phyloP scores from a whole-genome alignment of 306 rosid genomes.

The Prunus mongolica region DNA sequence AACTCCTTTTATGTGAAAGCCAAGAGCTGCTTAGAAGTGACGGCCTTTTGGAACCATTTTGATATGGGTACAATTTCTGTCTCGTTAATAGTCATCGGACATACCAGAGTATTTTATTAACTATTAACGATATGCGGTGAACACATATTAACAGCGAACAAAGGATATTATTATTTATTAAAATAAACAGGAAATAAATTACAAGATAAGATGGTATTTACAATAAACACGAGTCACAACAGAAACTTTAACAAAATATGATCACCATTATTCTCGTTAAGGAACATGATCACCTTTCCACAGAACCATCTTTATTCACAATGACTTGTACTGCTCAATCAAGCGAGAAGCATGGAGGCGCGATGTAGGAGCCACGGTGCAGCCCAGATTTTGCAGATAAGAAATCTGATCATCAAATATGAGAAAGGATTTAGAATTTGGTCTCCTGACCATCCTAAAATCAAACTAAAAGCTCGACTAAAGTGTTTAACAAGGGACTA shows the following conservation, averaged over 20 bases:
- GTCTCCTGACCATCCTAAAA: not conserved
- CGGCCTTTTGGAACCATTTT: too few species aligned
- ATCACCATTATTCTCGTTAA: not conserved
- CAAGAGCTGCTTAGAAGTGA: too few species aligned
- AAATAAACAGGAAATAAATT: too few species aligned
- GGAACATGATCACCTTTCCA: not conserved
- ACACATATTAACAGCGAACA: too few species aligned
- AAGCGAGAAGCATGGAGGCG: slow-evolving; percentile 89
- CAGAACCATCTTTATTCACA: slow-evolving; percentile 25
- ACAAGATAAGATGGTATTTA: too few species aligned
- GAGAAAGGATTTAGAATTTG: not conserved
- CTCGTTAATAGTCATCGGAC: too few species aligned
- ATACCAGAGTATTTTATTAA: too few species aligned
- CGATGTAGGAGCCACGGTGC: slow-evolving; percentile 72
- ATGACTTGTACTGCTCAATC: slow-evolving; percentile 87
- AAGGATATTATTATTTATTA: too few species aligned
- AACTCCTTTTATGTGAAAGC: too few species aligned
- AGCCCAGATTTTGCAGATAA: slow-evolving; percentile 77
- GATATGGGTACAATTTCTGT: too few species aligned
- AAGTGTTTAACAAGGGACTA: not conserved
- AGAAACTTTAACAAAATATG: not conserved
- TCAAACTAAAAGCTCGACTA: not conserved
- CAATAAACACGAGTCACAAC: not conserved
- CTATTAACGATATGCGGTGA: too few species aligned
- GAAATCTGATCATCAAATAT: slow-evolving; percentile 53